phyloP scores from a whole-genome alignment of 169 alveolate species.

The Neospora caninum region DNA sequence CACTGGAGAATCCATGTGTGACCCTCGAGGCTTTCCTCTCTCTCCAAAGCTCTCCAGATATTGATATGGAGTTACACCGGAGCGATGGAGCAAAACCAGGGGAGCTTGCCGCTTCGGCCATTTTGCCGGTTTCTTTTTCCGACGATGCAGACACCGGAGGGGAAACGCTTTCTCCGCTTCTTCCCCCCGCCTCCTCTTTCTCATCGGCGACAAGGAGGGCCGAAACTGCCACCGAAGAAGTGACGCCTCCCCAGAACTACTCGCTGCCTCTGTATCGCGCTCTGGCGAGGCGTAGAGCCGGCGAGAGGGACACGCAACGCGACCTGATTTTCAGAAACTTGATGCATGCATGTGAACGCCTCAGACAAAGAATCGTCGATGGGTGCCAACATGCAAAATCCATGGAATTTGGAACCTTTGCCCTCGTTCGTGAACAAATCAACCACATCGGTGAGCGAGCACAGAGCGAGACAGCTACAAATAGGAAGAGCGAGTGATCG shows the following conservation, averaged over 20 bases:
- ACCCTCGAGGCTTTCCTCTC: neutral
- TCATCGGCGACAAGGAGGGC: too few species aligned
- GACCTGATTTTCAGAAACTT: neutral
- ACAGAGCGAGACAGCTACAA: too few species aligned
- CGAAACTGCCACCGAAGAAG: too few species aligned
- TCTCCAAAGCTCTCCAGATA: neutral
- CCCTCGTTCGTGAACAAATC: slow-evolving; percentile 57
- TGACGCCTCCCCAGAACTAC: too few species aligned
- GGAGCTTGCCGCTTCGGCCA: neutral
- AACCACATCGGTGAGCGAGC: slow-evolving; percentile 49
- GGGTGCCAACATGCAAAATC: slow-evolving; percentile 53
- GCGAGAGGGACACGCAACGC: too few species aligned
- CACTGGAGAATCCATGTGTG: neutral
- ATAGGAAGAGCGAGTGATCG: too few species aligned
- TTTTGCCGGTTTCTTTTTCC: too few species aligned
- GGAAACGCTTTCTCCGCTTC: neutral
- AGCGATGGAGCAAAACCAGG: neutral
- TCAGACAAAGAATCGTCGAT: slow-evolving; percentile 41
- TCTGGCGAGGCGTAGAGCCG: too few species aligned
- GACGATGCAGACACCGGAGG: too few species aligned
- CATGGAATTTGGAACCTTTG: slow-evolving; percentile 58
- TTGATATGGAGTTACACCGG: neutral
- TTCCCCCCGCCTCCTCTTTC: neutral
- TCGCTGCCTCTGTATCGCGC: too few species aligned
- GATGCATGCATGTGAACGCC: slow-evolving; percentile 22